These are phyloP conservation scores for Mycena rosella DNA, from an alignment of 768 basidiomycete species.

Conservation along the genomic window DNA sequence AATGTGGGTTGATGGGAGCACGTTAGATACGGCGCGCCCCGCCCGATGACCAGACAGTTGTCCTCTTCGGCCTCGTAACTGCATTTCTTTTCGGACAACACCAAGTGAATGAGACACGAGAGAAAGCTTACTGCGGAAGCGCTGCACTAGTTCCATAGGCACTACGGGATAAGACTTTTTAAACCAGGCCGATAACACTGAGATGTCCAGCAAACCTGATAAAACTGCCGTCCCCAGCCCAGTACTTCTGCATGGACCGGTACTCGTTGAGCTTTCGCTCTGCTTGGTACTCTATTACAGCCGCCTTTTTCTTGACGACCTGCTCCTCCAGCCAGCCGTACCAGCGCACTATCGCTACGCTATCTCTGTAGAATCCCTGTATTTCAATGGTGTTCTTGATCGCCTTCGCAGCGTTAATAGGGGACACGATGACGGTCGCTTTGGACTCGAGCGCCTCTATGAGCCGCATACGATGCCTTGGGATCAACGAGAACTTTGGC, in stretches of 20 bases:
- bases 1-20: background rate
- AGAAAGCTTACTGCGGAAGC: conserved; percentile 27
- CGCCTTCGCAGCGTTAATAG: conserved; percentile 69
- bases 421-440: conserved; percentile 52
- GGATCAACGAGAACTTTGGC: conserved; percentile 67
- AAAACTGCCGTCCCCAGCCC: conserved; percentile 76
- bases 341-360: conserved; percentile 71
- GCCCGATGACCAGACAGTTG: conserved; percentile 64
- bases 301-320: conserved; percentile 32
- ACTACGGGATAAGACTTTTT: background rate
- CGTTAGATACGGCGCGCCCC: conserved; percentile 57
- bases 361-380: conserved; percentile 79
- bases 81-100: conserved; percentile 60
- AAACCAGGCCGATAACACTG: too few relatives aligned
- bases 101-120: background rate
- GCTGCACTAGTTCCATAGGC: conserved; percentile 43
- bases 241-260: conserved; percentile 68
- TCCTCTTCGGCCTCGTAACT: conserved; percentile 74
- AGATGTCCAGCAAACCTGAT: conserved; percentile 54
- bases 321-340: conserved; percentile 38
- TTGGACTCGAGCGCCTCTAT: conserved; percentile 64
- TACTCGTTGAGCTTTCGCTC: conserved; percentile 70
- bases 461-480: conserved; percentile 69
- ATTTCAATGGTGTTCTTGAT: conserved; percentile 72
- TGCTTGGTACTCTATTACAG: conserved; percentile 56